A percentile compares a stretch with the other conserved stretches of the same genome.
Evolutionary conservation across 306 rosid genomes (phyloP).

Genomic region (Vigna unguiculata): DNA sequence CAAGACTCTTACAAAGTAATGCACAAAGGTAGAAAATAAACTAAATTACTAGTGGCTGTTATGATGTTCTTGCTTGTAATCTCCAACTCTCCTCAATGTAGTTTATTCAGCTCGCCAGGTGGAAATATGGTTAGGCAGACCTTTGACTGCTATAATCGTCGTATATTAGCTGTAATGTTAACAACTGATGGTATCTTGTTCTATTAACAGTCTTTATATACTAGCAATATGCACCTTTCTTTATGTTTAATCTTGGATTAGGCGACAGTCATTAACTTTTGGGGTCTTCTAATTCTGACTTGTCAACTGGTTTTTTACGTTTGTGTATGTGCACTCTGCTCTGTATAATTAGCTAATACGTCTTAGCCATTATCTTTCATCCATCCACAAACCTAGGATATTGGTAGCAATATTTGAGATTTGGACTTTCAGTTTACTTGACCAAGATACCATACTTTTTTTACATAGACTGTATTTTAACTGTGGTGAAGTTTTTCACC

Average conservation of each 20-base stretch:
- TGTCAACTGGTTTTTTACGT: background rate
- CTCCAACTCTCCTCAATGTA: constrained; percentile 23
- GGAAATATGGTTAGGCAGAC: constrained; percentile 19
- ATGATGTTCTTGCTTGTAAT: constrained; percentile 10
- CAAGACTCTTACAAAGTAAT: constrained; percentile 14
- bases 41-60: background rate
- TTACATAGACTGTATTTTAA: background rate
- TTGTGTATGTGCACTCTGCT: background rate
- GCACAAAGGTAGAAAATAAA: background rate
- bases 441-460: constrained; percentile 34
- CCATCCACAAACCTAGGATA: constrained; percentile 41
- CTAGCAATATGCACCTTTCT: background rate
- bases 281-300: background rate
- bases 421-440: constrained; percentile 33
- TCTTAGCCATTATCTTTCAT: constrained; percentile 21
- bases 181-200: constrained; percentile 31
- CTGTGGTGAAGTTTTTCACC: constrained; percentile 25
- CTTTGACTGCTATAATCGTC: constrained; percentile 1
- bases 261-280: constrained; percentile 6
- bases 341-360: background rate
- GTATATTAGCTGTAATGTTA: background rate
- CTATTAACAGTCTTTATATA: constrained; percentile 30
- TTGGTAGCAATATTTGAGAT: constrained; percentile 36
- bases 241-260: constrained; percentile 25
- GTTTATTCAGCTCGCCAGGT: constrained; percentile 12